Base-by-base conservation (phyloP, 495 filamentous ascomycete species). In the Tuber indicum region DNA sequence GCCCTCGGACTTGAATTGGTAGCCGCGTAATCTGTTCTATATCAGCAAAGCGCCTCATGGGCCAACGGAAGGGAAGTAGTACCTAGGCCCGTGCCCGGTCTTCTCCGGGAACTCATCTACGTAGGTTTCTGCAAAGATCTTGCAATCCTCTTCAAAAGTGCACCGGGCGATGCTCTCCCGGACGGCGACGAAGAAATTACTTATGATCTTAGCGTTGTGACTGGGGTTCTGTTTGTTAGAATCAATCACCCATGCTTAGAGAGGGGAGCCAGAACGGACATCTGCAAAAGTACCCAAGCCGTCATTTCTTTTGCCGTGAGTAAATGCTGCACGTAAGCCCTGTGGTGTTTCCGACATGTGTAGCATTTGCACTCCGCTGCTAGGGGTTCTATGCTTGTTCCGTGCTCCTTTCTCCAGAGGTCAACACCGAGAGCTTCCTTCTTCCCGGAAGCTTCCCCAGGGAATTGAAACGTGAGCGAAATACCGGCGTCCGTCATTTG, bases 301-400 rank as follows among this genome's bases (percentile, higher is more conserved):
- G 97, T 90, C 96, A 99, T 98, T 84, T 99, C 96, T 79, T 94
- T 94, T 0, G 96, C 93, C 23, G 86, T 84, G 6, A 99, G 88
- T 8, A 99, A 88, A 83, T 99, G 96, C 76, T 93, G 91, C 46
- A 98, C 79, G 85, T 91, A 98, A 1, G 96, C 95, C 9, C 90
- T 86, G 84, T 97, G 93, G 84, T 99, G 96, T 19, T 88, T 87
- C 2, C 86, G 89, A 86, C 96, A 99, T 32, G 94, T 85, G 83
- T 97, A 96, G 87, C 96, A 99, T 32, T 84, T 77, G 85, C 96
- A 99, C 62, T 84, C 85, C 43, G 85, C 74, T 0, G 81, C 77
- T 23, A 98, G 85, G 0, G 94, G 90, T 0, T 82, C 79, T 1
- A 92, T 79, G 75, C 91, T 88, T 36, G 85, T 87, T 19, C 88